Evolutionary conservation across 768 basidiomycete genomes (phyloP).

Genomic region (Pholiota conissans): DNA sequence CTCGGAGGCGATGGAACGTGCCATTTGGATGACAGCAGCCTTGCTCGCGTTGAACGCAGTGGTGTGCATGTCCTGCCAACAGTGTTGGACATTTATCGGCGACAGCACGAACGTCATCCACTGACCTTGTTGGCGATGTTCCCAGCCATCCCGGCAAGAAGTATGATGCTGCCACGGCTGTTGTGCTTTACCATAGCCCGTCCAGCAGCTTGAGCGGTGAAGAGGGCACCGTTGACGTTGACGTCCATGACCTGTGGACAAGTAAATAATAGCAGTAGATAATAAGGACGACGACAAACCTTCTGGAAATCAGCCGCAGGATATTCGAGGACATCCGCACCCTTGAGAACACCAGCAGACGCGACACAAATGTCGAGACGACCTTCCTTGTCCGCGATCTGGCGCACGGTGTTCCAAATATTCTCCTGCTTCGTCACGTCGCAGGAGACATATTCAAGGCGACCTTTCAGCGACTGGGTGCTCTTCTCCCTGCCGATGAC

Average conservation of each 20-base stretch:
- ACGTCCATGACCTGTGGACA: conserved; percentile 55
- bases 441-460: conserved; percentile 47
- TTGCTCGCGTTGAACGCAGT: conserved; percentile 75
- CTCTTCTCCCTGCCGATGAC: background rate
- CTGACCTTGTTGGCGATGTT: conserved; percentile 50
- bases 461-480: conserved; percentile 23
- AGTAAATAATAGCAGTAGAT: too few species aligned
- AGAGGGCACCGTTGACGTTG: conserved; percentile 60
- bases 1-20: conserved; percentile 75
- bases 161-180: conserved; percentile 52
- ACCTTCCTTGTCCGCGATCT: conserved; percentile 58
- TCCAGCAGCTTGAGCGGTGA: conserved; percentile 61
- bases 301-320: conserved; percentile 55
- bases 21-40: conserved; percentile 77
- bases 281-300: conserved; percentile 38
- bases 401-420: conserved; percentile 46
- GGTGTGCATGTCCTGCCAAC: conserved; percentile 48
- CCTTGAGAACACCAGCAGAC: conserved; percentile 59
- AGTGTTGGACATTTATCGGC: too few species aligned
- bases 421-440: conserved; percentile 58
- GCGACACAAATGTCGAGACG: conserved; percentile 67
- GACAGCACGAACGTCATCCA: background rate
- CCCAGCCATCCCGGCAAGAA: conserved; percentile 65
- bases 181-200: conserved; percentile 53
- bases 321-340: conserved; percentile 56